Evolutionary conservation across 2,329 filamentous ascomycete species (phyloP), one percentile per base, ranked within the genome.

Genomic region (Ascochyta koolunga): DNA sequence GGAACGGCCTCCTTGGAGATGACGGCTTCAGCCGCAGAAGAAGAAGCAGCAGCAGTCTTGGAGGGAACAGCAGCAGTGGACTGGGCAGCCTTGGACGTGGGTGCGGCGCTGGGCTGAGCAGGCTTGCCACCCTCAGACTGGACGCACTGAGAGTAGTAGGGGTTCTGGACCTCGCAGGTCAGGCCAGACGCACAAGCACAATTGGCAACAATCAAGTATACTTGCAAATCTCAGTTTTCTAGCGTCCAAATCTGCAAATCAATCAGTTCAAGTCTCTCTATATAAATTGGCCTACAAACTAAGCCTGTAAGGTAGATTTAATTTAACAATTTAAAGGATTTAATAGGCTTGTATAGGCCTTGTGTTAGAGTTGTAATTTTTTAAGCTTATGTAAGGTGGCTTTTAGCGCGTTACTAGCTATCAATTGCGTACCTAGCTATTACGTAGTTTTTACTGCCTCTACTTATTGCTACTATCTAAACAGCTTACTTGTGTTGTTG

Each of bases 61-160:
- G 27, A 29, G 10, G 27, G 11, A 5, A 11, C 27, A 29, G 54
- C 32, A 21, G 48, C 33, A 24, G 37, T 43, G 32, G 52, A 33
- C 11, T 37, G 35, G 5, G 13, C 16, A 29, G 32, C 36, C 35
- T 48, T 41, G 36, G 53, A 42, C 16, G 56, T 33, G 9, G 8
- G 4, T 36, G 56, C 41, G 11, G 58, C 33, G 16, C 47, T 41
- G 7, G 51, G 43, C 52, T 52, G 38, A 5, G 52, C 38, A 11
- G 52, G 51, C 22, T 58, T 50, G 21, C 46, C 47, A 24, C 35
- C 59, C 38, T 61, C 59, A 15, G 59, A 29, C 51, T 63, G 44
- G 29, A 70, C 24, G 63, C 79, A 81, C 71, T 81, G 79, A 35
- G 60, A 75, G 70, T 81, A 81, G 62, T 75, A 81, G 2, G 69